These are phyloP conservation scores for Bretschneidera sinensis DNA, from an alignment of 345 rosid species.

Conservation along the genomic window DNA sequence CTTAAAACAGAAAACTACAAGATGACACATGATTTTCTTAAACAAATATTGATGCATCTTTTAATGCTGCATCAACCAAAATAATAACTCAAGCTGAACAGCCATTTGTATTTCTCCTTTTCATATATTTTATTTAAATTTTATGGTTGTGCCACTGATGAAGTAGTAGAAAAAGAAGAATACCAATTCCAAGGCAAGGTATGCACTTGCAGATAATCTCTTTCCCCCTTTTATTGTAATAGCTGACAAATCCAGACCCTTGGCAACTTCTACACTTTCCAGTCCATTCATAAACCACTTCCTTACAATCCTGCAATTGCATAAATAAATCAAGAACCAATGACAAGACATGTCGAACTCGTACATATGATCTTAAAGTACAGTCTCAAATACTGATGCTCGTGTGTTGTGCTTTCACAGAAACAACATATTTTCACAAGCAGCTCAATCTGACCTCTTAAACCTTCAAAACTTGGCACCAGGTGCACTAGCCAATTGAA, in stretches of 20 bases:
- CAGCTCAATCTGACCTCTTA: no score
- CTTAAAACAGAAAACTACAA: no score
- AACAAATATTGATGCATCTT: not conserved
- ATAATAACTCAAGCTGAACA: not conserved
- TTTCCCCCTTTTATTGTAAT: conserved; percentile 76
- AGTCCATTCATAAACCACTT: conserved; percentile 96
- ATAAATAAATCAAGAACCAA: conserved; percentile 8
- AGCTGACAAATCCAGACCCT: conserved; percentile 83
- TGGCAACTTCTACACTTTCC: conserved; percentile 91
- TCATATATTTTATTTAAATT: not conserved
- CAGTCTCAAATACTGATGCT: no score
- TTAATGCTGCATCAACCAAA: not conserved
- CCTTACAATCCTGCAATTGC: conserved; percentile 65
- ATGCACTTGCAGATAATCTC: conserved; percentile 82
- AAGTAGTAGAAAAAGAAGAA: conserved; percentile 12
- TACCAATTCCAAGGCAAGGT: conserved; percentile 91
- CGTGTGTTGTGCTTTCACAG: no score
- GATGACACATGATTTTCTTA: no score
- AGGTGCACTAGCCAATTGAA: no score
- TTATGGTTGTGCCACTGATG: not conserved
- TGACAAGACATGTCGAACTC: no score
- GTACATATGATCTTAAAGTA: no score
- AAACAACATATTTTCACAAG: no score
- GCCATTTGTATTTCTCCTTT: not conserved
- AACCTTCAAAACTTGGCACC: no score